Evolutionary conservation across 129 eudicot species (phyloP), one percentile per base, ranked within the genome.

Genomic region (Ambrosia trifida): DNA sequence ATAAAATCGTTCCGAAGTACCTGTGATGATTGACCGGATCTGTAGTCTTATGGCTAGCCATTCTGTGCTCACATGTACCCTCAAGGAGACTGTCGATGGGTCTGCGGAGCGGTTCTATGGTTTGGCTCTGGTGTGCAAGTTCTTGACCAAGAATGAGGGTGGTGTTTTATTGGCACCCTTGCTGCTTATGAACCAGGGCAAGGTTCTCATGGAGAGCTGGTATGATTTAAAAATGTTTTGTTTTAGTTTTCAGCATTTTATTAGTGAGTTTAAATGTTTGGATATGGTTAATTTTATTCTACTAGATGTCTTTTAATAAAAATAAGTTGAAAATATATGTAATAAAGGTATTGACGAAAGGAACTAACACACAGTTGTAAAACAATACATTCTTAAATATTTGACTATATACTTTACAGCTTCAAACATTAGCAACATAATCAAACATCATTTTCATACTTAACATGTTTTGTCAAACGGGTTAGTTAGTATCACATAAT

Each of bases 151-250:
- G 85, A 86, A 91, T 73, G 84, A 72, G 1, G 83, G 83, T 77
- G 97, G 96, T 2, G 96, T 88, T 18, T 79, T 87, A 45, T 36
- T 88, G 60, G 88, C 96, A 20, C 84, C 94, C 4, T 80, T 91
- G 11, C 49, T 83, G 81, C 96, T 91, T 66, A 84, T 88, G 96
- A 88, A 91, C 74, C 96, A 88, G 56, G 96, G 88, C 45, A 91
- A 85, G 75, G 73, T 86, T 56, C 87, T 83, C 63, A 83, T 86
- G 91, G 91, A 85, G 62, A 83, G 91, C 87, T 89, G 96, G 91
- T 88, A 50, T 4, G 36, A 49, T 32, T 31, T 49, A 14, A 4
- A 5, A 24, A 24, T 24, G 28, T 24, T 24, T 24, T 24, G 28
- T 30, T 30, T 16, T 58, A 44, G 6, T 44, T 24, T 44, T 44